Evolutionary conservation across 2,329 filamentous ascomycete genomes (phyloP), one percentile per base, ranked within the genome.

Genomic region (Rutstroemia sydowiana): DNA sequence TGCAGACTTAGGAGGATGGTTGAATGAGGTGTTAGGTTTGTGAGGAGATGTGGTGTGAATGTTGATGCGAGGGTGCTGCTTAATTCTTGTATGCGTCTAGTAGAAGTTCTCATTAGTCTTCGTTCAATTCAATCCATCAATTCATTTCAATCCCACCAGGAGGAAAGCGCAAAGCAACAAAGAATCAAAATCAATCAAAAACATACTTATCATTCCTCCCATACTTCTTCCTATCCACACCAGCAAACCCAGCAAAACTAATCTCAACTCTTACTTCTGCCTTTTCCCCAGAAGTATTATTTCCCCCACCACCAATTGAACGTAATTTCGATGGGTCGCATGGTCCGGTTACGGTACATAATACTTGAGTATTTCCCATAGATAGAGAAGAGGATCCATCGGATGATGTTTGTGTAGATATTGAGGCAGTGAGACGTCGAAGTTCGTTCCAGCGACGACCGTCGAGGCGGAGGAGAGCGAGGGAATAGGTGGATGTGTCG

Each of bases 361-460:
- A 88, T 61, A 98, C 85, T 67, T 95, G 93, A 20, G 93, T 98
- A 71, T 97, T 95, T 63, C 93, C 93, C 85, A 95, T 95, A 68
- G 95, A 89, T 54, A 97, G 82, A 70, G 95, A 95, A 56, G 86
- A 88, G 41, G 88, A 95, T 32, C 93, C 93, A 63, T 97, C 93
- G 51, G 91, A 90, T 45, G 91, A 86, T 55, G 91, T 85, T 70
- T 96, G 93, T 1, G 90, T 96, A 56, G 86, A 87, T 66, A 98
- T 90, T 70, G 95, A 88, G 44, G 87, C 92, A 65, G 89, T 83
- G 46, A 95, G 79, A 7, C 88, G 84, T 26, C 93, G 89, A 36
- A 98, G 81, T 70, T 98, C 93, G 73, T 98, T 97, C 93, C 93
- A 98, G 62, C 93, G 84, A 55, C 93, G 84, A 55, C 87, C 87